Percentiles rank a stretch among this genome's conserved stretches.
phyloP scores from a whole-genome alignment of 2,329 filamentous ascomycete genomes.

The Microsporum ferrugineum region DNA sequence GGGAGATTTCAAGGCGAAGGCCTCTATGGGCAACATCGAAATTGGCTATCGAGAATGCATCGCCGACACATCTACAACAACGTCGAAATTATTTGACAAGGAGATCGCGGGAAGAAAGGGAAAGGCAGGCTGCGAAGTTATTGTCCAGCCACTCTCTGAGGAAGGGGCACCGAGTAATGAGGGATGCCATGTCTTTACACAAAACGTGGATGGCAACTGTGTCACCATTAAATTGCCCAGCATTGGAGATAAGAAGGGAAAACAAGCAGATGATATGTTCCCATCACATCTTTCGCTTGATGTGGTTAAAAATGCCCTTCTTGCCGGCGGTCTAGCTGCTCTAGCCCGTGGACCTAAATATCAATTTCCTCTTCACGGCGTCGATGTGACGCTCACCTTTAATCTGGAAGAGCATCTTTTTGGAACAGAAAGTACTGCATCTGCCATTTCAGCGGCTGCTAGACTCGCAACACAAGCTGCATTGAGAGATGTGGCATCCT shows the following conservation, averaged over 20 bases:
- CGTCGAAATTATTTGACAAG: constrained; percentile 60
- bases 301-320: constrained; percentile 45
- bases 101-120: constrained; percentile 68
- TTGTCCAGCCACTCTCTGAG: constrained; percentile 48
- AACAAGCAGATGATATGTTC: constrained; percentile 14
- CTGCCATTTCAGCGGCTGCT: constrained; percentile 56
- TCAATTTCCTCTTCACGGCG: constrained; percentile 67
- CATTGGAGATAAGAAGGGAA: constrained; percentile 21
- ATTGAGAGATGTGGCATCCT: constrained; percentile 47
- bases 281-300: constrained; percentile 43
- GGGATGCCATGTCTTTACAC: constrained; percentile 30
- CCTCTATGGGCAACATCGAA: constrained; percentile 75
- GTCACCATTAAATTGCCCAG: constrained; percentile 46
- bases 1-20: constrained; percentile 79
- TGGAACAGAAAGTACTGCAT: constrained; percentile 54
- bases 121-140: constrained; percentile 62
- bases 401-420: constrained; percentile 55
- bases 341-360: constrained; percentile 74
- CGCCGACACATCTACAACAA: constrained; percentile 44
- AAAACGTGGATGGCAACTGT: constrained; percentile 57
- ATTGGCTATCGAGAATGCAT: constrained; percentile 90
- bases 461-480: constrained; percentile 57
- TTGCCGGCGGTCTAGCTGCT: constrained; percentile 72
- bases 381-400: constrained; percentile 58
- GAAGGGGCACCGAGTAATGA: constrained; percentile 1